Evolutionary conservation across 768 basidiomycete species (phyloP).

Genomic region (Mrakia frigida): DNA sequence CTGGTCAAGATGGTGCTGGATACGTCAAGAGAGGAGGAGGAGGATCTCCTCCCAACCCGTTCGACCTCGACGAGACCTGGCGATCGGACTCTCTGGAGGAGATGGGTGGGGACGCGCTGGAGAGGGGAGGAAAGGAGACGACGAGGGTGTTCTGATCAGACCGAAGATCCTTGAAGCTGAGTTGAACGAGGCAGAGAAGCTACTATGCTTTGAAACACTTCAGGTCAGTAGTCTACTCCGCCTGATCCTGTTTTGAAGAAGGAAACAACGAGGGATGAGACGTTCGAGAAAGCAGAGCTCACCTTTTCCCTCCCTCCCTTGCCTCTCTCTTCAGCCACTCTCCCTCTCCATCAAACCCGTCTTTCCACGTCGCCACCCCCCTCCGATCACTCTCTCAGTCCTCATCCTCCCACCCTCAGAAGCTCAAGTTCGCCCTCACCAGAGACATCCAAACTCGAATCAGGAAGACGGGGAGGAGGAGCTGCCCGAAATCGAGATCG

Average conservation of each 20-base stretch:
- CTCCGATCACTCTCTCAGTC: neutral
- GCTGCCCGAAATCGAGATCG: conserved; percentile 10
- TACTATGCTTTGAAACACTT: too few species aligned
- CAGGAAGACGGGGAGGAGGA: neutral
- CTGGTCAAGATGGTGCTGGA: neutral
- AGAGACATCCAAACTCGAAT: neutral
- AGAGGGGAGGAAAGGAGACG: neutral
- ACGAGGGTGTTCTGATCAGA: neutral
- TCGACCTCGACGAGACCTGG: neutral
- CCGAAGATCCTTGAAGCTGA: neutral
- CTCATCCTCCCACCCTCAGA: neutral
- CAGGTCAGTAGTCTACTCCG: too few species aligned
- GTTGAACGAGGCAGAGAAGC: neutral
- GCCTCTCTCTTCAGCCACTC: too few species aligned
- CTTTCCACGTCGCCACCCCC: too few species aligned
- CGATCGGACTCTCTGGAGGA: neutral
- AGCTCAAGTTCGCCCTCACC: neutral
- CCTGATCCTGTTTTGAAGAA: too few species aligned
- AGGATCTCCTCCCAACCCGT: too few species aligned
- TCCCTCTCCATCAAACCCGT: too few species aligned
- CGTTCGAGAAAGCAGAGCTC: too few species aligned
- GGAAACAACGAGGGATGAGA: too few species aligned
- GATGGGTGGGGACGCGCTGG: conserved; percentile 1
- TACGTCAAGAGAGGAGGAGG: neutral
- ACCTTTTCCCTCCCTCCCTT: too few species aligned